Evolutionary conservation across 2,329 filamentous ascomycete genomes (phyloP).

Genomic region (Harringtonia aguacate): DNA sequence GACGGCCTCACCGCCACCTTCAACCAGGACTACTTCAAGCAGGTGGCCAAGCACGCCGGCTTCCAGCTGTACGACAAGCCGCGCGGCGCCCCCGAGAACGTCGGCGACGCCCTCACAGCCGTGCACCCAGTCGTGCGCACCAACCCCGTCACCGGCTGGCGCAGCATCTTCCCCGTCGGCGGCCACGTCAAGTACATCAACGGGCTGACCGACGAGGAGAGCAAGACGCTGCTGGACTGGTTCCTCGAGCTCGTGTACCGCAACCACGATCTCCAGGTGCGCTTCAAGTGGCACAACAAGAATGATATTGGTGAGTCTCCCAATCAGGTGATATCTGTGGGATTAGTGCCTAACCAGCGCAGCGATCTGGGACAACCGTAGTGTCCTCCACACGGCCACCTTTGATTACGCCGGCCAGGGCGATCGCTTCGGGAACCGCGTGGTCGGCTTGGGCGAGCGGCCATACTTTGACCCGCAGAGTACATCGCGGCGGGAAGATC

Average conservation of each 20-base stretch:
- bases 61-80: slow-evolving; percentile 33
- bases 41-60: slow-evolving; percentile 31
- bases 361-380: slow-evolving; percentile 52
- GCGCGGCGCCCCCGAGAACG: slow-evolving; percentile 40
- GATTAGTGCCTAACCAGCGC: no score
- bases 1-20: slow-evolving; percentile 46
- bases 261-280: slow-evolving; percentile 46
- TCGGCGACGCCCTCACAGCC: slow-evolving; percentile 34
- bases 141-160: slow-evolving; percentile 49
- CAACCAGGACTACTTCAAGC: slow-evolving; percentile 36
- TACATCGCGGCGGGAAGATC: slow-evolving; percentile 27
- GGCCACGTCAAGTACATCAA: slow-evolving; percentile 41
- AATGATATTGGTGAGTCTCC: slow-evolving; percentile 28
- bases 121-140: slow-evolving; percentile 45
- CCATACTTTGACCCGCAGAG: slow-evolving; percentile 43
- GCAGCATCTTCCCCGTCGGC: slow-evolving; percentile 40
- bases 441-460: slow-evolving; percentile 42
- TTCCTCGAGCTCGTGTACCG: slow-evolving; percentile 38
- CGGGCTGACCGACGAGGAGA: slow-evolving; percentile 35
- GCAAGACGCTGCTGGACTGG: slow-evolving; percentile 33
- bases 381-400: slow-evolving; percentile 46
- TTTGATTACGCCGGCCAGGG: slow-evolving; percentile 44
- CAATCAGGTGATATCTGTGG: no score
- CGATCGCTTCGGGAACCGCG: slow-evolving; percentile 36
- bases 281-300: slow-evolving; percentile 29